These are phyloP conservation scores for Fusarium torulosum DNA, from an alignment of 2,329 filamentous ascomycete genomes.

Conservation along the genomic window DNA sequence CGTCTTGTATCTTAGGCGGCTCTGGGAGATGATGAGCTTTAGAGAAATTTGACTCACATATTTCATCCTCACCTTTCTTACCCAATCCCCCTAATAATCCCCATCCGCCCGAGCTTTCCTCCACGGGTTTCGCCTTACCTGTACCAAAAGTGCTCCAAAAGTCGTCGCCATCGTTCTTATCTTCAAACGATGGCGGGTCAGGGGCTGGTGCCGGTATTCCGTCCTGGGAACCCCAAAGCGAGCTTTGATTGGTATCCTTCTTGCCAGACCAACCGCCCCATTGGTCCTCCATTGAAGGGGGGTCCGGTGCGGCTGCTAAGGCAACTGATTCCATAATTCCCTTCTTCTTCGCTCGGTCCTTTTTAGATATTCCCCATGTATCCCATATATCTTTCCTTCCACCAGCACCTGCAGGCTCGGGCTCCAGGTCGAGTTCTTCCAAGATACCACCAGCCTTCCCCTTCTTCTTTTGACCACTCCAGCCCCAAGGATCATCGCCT, in stretches of 20 bases:
- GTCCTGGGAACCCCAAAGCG: conserved; percentile 43
- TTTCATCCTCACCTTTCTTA: conserved; percentile 46
- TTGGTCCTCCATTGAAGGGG: conserved; percentile 42
- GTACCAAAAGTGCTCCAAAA: conserved; percentile 46
- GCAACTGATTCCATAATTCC: conserved; percentile 45
- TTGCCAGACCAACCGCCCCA: conserved; percentile 50
- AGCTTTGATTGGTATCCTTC: conserved; percentile 48
- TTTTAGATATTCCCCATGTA: conserved; percentile 51
- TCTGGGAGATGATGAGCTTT: conserved; percentile 30
- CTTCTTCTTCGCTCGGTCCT: conserved; percentile 52
- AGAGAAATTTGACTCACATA: conserved; percentile 24
- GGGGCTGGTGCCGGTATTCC: conserved; percentile 36
- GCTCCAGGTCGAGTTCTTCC: conserved; percentile 38
- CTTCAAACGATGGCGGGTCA: conserved; percentile 36
- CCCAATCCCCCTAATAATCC: conserved; percentile 37
- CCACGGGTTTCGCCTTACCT: conserved; percentile 43
- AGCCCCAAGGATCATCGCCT: conserved; percentile 53
- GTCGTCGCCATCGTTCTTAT: conserved; percentile 41
- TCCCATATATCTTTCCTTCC: conserved; percentile 52
- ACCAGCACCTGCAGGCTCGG: conserved; percentile 40
- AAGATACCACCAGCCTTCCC: conserved; percentile 41
- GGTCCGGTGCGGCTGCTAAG: conserved; percentile 41
- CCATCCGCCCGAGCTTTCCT: conserved; percentile 43
- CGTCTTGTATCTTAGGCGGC: conserved; percentile 33
- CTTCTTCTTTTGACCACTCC: conserved; percentile 55